Conservation (phyloP, 306 rosid genomes). For the Trifolium subterraneum region DNA sequence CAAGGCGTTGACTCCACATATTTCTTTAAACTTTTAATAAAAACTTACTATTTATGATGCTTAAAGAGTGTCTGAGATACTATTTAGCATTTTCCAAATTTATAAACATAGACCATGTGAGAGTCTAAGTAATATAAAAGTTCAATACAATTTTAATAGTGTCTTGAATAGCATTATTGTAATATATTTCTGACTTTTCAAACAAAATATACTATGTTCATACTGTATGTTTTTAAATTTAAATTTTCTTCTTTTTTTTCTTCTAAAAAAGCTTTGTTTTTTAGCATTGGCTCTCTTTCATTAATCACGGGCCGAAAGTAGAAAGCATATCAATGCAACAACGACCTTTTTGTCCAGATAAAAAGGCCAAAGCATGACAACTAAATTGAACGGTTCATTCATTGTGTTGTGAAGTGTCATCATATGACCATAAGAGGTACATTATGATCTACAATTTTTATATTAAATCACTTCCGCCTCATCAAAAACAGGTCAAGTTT, state of each 20-base stretch:
- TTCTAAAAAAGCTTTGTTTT: background rate
- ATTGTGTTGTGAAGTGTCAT: conserved; percentile 1
- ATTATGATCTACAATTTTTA: background rate
- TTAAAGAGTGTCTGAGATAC: too few species aligned
- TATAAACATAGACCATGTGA: too few species aligned
- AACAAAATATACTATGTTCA: too few species aligned
- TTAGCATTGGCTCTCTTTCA: background rate
- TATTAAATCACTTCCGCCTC: background rate
- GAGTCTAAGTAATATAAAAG: too few species aligned
- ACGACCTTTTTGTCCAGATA: conserved; percentile 22
- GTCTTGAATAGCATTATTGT: too few species aligned
- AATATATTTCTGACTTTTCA: too few species aligned
- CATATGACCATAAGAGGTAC: background rate
- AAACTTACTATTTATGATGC: too few species aligned
- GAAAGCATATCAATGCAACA: conserved; percentile 17
- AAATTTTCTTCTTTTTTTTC: background rate
- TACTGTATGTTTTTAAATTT: too few species aligned
- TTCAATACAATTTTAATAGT: too few species aligned
- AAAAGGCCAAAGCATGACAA: conserved; percentile 9
- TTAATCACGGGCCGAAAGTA: conserved; percentile 45
- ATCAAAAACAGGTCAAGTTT: background rate
- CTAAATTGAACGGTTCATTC: background rate
- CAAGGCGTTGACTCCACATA: too few species aligned
- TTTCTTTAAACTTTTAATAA: too few species aligned
- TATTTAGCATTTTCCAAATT: too few species aligned